Evolutionary conservation across 441 rosid genomes (phyloP).

Genomic region (Pelargonium myrrhifolium): DNA sequence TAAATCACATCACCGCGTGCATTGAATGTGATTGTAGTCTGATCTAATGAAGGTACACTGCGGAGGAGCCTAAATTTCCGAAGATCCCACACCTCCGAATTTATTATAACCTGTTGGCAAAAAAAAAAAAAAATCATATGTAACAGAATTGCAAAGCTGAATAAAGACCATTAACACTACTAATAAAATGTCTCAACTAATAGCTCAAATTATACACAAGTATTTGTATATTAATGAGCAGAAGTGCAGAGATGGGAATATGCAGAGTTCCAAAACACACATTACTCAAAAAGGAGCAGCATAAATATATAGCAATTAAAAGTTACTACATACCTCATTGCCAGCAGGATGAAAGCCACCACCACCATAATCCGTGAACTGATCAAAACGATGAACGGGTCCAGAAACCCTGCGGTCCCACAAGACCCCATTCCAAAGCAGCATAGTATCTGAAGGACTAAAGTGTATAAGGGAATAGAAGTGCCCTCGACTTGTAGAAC

Average conservation of each 20-base stretch:
- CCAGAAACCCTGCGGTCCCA: slow-evolving; percentile 75
- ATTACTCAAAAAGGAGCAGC: not conserved
- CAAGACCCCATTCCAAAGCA: slow-evolving; percentile 88
- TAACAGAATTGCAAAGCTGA: not conserved
- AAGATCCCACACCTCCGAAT: slow-evolving; percentile 98
- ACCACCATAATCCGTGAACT: slow-evolving; percentile 91
- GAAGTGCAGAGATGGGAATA: not conserved
- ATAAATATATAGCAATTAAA: not conserved
- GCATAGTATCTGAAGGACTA: slow-evolving; percentile 74
- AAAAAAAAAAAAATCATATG: not conserved
- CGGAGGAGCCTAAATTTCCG: slow-evolving; percentile 75
- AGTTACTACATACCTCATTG: slow-evolving; percentile 58
- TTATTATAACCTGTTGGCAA: slow-evolving; percentile 67
- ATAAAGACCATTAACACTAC: too few relatives aligned
- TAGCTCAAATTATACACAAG: too few relatives aligned
- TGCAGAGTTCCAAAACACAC: not conserved
- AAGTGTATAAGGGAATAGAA: slow-evolving; percentile 78
- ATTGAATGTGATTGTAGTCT: slow-evolving; percentile 82
- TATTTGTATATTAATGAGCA: not conserved
- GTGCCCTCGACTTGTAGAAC: slow-evolving; percentile 62
- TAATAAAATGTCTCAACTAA: too few relatives aligned
- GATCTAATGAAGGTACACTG: slow-evolving; percentile 90
- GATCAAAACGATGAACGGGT: slow-evolving; percentile 71
- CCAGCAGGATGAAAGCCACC: slow-evolving; percentile 99
- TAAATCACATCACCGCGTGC: slow-evolving; percentile 87